Base-by-base conservation (phyloP, 1,284 basidiomycete genomes). In the Malassezia japonica region DNA sequence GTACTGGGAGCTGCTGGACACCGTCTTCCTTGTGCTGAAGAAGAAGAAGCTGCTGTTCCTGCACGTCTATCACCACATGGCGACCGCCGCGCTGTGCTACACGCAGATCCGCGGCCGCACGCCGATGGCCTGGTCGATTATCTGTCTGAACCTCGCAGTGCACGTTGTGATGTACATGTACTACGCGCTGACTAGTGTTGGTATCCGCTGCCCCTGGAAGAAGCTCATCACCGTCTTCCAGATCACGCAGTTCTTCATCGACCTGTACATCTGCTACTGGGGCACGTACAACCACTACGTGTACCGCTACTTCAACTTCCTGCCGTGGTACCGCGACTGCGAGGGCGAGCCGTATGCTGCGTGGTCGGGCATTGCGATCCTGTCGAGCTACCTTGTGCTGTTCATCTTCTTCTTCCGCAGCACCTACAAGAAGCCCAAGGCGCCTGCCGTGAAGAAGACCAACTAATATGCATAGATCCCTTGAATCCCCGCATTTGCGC, bases 11-110 rank as follows among this genome's bases (percentile, higher is more conserved):
- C 81, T 95, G 52, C 74, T 92, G 57, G 92, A 96, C 79, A 95
- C 92, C 6, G 80, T 94, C 60, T 96, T 96, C 80, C 82, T 98
- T 62, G 87, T 87, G n/a, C 77, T 92, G 67, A 96, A 95, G 82
- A 95, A 95, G 80, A 95, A 96, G 77, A 87, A 88, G 24, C 79
- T 96, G 47, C 39, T 42, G 34, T 96, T 96, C 78, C 78, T 98
- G 60, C 92, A 98, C 75, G 91, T 96, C 64, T 96, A 94, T 79
- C 92, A 96, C 75, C 92, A 96, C 78, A 88, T 91, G 57, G 92
- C 91, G n/a, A 96, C 92, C 50, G 92, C 92, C 53, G 76, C 92
- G 48, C 79, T 98, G 55, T 96, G 92, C 78, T 96, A 83, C 75
- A 83, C 84, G 50, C 91, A 98, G 77, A 79, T 98, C 59, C 85